A percentile compares a stretch with the other conserved stretches of the same genome.
These are phyloP conservation scores for Claviceps sp. DNA, from an alignment of 2,329 filamentous ascomycete genomes.

Conservation along the genomic window DNA sequence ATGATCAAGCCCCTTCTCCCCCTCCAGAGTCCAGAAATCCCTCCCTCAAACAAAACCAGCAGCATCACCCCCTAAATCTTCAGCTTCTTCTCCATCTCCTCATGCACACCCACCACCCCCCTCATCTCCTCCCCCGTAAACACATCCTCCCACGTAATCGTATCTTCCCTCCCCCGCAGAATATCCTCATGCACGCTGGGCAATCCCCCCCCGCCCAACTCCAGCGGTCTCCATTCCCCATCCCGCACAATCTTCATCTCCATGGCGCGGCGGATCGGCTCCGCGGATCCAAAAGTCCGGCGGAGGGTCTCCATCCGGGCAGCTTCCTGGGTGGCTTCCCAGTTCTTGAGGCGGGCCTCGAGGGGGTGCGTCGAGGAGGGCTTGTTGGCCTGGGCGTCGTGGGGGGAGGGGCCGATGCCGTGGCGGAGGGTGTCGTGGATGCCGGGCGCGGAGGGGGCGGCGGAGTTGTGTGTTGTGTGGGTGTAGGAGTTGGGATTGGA, in stretches of 20 bases:
- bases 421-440: conserved; percentile 86
- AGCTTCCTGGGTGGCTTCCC: conserved; percentile 78
- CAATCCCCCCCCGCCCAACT: conserved; percentile 40
- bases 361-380: conserved; percentile 68
- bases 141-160: conserved; percentile 86
- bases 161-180: conserved; percentile 62
- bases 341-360: conserved; percentile 75
- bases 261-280: conserved; percentile 88
- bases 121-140: conserved; percentile 68
- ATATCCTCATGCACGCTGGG: conserved; percentile 81
- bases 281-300: conserved; percentile 79
- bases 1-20: no score
- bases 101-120: conserved; percentile 61
- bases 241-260: conserved; percentile 78
- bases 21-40: no score
- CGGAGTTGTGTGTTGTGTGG: conserved; percentile 47
- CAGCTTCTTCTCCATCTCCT: conserved; percentile 88
- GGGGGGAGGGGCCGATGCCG: conserved; percentile 56
- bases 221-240: conserved; percentile 66
- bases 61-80: conserved; percentile 41
- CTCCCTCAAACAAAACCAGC: no score
- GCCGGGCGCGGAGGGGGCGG: conserved; percentile 82
- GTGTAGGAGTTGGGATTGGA: conserved; percentile 52
- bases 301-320: conserved; percentile 82
- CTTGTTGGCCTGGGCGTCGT: conserved; percentile 28